These are phyloP conservation scores for Mycogone perniciosa DNA, from an alignment of 2,329 filamentous ascomycete species.

Conservation along the genomic window DNA sequence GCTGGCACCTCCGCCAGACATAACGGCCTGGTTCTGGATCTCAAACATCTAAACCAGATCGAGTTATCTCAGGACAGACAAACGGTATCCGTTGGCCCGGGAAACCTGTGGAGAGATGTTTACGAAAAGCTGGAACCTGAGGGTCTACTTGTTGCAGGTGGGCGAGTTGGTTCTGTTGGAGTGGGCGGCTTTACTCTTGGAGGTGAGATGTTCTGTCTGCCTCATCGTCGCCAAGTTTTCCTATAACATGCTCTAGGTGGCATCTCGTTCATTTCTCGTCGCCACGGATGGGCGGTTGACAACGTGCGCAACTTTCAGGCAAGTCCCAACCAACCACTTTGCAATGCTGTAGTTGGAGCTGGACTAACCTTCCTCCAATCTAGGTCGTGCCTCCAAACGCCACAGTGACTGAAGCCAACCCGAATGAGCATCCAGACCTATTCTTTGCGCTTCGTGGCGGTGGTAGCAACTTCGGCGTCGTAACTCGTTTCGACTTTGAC, in stretches of 20 bases:
- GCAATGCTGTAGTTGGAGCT: no score
- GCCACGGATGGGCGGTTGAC: slow-evolving; percentile 14
- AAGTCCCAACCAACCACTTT: not conserved
- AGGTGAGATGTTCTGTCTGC: slow-evolving; percentile 27
- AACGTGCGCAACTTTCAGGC: slow-evolving; percentile 7
- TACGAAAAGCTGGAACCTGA: slow-evolving; percentile 27
- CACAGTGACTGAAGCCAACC: slow-evolving; percentile 1
- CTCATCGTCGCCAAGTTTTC: slow-evolving; percentile 26
- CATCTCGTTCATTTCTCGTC: slow-evolving; percentile 13
- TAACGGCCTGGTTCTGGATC: slow-evolving; percentile 30
- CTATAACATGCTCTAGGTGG: slow-evolving; percentile 10
- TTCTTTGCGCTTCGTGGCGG: slow-evolving; percentile 8
- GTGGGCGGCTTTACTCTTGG: slow-evolving; percentile 20
- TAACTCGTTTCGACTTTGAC: slow-evolving; percentile 28
- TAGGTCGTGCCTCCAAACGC: slow-evolving; percentile 9
- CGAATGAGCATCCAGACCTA: not conserved
- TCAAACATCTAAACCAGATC: slow-evolving; percentile 30
- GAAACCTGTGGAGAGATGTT: slow-evolving; percentile 33
- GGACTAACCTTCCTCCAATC: not conserved
- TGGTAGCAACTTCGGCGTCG: slow-evolving; percentile 18
- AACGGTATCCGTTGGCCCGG: slow-evolving; percentile 30
- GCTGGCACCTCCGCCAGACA: slow-evolving; percentile 31
- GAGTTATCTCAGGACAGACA: slow-evolving; percentile 24
- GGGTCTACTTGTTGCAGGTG: slow-evolving; percentile 32
- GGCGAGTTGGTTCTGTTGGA: slow-evolving; percentile 33